Conservation (phyloP, 2,329 filamentous ascomycete genomes). For the Cercospora sojina region DNA sequence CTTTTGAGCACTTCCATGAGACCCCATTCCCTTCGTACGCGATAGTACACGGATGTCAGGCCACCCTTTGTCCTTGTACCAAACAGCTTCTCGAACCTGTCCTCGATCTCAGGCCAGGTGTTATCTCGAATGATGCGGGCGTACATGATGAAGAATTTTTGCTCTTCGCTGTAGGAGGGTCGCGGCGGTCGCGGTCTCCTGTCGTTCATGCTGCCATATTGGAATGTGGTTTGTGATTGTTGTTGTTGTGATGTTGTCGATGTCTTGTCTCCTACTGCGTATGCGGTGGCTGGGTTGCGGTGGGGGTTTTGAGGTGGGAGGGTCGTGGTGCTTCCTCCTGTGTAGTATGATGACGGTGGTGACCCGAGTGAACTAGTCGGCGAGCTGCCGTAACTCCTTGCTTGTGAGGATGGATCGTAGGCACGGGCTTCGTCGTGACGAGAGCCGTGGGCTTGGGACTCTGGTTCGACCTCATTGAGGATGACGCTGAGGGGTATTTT, state of each 20-base stretch:
- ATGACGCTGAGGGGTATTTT: slow-evolving; percentile 19
- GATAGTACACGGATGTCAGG: slow-evolving; percentile 38
- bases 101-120: slow-evolving; percentile 35
- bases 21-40: slow-evolving; percentile 37
- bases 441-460: not conserved
- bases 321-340: not conserved
- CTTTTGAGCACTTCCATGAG: slow-evolving; percentile 37
- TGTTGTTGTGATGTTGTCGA: not conserved
- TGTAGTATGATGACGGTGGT: slow-evolving; percentile 9
- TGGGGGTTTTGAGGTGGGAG: not conserved
- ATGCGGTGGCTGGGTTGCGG: not conserved
- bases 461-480: slow-evolving; percentile 10
- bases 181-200: slow-evolving; percentile 31
- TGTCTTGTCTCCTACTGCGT: not conserved
- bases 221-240: not conserved
- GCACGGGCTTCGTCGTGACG: not conserved
- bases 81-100: slow-evolving; percentile 29
- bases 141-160: slow-evolving; percentile 39
- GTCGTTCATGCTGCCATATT: slow-evolving; percentile 9
- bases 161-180: slow-evolving; percentile 38
- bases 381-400: slow-evolving; percentile 13
- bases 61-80: slow-evolving; percentile 35
- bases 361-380: slow-evolving; percentile 9
- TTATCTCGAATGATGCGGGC: slow-evolving; percentile 33
- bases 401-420: not conserved